Evolutionary conservation across 208 protist species (phyloP).

Genomic region (Leishmania tarentolae): DNA sequence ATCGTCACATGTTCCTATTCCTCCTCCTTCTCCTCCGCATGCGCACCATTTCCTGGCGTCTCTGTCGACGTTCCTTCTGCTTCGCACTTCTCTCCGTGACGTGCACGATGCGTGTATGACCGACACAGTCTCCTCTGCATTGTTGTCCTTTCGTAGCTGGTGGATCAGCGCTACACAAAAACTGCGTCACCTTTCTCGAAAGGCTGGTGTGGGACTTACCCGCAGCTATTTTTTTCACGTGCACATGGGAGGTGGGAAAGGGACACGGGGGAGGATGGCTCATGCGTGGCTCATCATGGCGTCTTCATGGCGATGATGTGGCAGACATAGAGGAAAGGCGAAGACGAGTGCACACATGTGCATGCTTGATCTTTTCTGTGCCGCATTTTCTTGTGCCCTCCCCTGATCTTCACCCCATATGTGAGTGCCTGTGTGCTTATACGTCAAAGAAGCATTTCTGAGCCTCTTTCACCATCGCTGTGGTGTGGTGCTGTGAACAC

Average conservation of each 20-base stretch:
- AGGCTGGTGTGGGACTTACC: neutral
- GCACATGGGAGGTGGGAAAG: neutral
- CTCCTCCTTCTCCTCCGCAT: too few relatives aligned
- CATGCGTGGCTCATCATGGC: neutral
- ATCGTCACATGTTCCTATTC: too few relatives aligned
- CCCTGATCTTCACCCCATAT: neutral
- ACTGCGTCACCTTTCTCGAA: neutral
- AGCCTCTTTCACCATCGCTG: neutral
- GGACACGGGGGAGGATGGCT: neutral
- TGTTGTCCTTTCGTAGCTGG: too few relatives aligned
- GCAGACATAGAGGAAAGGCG: neutral
- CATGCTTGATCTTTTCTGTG: neutral
- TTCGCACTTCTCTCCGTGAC: too few relatives aligned
- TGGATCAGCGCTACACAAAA: neutral
- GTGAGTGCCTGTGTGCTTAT: neutral
- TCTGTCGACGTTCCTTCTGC: too few relatives aligned
- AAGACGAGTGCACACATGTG: neutral
- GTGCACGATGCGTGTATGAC: too few relatives aligned
- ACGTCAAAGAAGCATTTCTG: neutral
- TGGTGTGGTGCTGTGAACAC: neutral
- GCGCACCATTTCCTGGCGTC: too few relatives aligned
- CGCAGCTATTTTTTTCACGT: neutral
- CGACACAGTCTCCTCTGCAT: too few relatives aligned
- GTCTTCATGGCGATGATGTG: neutral
- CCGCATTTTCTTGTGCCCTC: neutral